Evolutionary conservation across 2,329 filamentous ascomycete species (phyloP).

Genomic region (Clonostachys chloroleuca): DNA sequence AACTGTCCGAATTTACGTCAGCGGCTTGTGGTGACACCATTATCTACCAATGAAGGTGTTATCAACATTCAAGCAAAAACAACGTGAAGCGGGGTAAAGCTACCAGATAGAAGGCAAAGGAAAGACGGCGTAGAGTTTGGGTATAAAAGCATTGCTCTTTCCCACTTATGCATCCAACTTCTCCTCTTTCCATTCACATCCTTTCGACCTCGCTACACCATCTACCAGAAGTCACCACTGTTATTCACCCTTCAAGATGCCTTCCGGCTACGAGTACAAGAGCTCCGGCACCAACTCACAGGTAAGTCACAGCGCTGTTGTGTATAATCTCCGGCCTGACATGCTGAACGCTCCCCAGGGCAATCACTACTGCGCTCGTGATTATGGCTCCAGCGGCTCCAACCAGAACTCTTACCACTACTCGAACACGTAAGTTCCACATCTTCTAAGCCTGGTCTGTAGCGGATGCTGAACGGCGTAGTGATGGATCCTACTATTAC

Average conservation of each 20-base stretch:
- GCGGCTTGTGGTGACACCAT: no score
- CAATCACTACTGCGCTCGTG: conserved; percentile 63
- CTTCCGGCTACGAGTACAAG: conserved; percentile 33
- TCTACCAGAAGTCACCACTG: no score
- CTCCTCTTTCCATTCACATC: no score
- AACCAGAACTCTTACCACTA: conserved; percentile 64
- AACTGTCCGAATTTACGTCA: no score
- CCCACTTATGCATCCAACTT: no score
- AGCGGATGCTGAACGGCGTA: conserved; percentile 10
- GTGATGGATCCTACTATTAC: conserved; percentile 70
- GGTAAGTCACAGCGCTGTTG: conserved; percentile 26
- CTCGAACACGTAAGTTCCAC: conserved; percentile 49
- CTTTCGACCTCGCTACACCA: no score
- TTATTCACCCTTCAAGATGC: conserved; percentile 1
- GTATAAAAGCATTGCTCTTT: no score
- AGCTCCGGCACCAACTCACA: conserved; percentile 58
- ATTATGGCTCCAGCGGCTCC: conserved; percentile 51
- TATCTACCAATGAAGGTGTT: no score
- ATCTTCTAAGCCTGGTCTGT: not conserved
- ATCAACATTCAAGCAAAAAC: no score
- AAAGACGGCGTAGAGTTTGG: no score
- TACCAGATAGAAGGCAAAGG: no score
- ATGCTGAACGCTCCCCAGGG: conserved; percentile 37
- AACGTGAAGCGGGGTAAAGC: no score
- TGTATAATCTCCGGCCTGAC: not conserved